Evolutionary conservation across 768 basidiomycete genomes (phyloP).

Genomic region (Amanita molliuscula): DNA sequence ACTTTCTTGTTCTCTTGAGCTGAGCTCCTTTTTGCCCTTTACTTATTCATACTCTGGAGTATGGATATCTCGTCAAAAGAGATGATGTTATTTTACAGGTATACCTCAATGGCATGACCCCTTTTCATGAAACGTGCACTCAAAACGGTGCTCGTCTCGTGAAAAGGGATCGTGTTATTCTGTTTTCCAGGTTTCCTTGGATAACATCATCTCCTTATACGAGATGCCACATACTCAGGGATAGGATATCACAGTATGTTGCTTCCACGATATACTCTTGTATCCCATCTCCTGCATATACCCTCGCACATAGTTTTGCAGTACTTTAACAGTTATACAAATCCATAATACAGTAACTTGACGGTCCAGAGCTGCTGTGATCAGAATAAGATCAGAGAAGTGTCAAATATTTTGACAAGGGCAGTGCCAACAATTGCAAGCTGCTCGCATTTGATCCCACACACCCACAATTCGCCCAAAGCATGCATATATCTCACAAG

Average conservation of each 20-base stretch:
- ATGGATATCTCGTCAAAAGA: neutral
- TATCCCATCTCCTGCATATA: neutral
- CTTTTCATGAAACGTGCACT: neutral
- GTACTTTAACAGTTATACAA: neutral
- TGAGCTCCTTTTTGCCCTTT: neutral
- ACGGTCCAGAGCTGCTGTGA: neutral
- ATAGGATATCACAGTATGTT: neutral
- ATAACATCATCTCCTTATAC: neutral
- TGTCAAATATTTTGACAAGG: neutral
- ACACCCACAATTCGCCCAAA: neutral
- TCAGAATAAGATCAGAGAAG: neutral
- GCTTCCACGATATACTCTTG: neutral
- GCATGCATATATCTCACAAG: neutral
- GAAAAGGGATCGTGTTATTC: too few relatives aligned
- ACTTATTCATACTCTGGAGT: neutral
- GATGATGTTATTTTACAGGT: neutral
- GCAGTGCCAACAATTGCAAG: neutral
- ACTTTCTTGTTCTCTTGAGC: neutral
- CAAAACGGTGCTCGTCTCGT: too few relatives aligned
- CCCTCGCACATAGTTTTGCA: neutral
- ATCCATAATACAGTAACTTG: neutral
- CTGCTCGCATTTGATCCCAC: neutral
- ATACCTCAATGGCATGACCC: neutral
- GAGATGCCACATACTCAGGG: neutral
- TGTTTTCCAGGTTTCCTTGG: too few relatives aligned